Conservation (phyloP, 2,329 filamentous ascomycete genomes). For the Alternaria rosae region DNA sequence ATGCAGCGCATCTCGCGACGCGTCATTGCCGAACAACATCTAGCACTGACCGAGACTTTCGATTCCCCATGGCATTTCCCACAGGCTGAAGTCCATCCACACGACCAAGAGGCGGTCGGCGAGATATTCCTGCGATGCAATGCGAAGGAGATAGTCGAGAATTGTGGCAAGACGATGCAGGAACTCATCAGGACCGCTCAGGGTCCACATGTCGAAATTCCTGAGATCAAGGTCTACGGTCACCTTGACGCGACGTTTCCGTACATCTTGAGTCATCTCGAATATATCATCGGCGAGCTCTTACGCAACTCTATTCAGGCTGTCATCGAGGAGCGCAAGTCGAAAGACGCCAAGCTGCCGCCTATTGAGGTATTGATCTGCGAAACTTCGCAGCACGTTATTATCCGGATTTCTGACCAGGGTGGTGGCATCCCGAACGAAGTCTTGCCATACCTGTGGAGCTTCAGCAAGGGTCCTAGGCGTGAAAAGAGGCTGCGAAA, state of each 20-base stretch:
- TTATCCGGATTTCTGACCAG: conserved; percentile 93
- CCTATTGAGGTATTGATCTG: conserved; percentile 95
- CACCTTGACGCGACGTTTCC: conserved; percentile 92
- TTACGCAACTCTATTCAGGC: conserved; percentile 95
- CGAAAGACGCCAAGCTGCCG: conserved; percentile 63
- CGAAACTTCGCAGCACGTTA: conserved; percentile 92
- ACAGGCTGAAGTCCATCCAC: conserved; percentile 67
- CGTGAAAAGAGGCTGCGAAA: conserved; percentile 82
- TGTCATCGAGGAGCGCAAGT: conserved; percentile 75
- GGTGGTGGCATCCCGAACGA: conserved; percentile 90
- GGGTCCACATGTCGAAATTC: conserved; percentile 73
- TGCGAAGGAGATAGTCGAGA: conserved; percentile 85
- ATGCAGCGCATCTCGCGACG: conserved; percentile 85
- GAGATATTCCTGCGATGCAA: conserved; percentile 95
- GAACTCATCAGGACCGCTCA: conserved; percentile 78
- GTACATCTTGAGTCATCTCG: conserved; percentile 93
- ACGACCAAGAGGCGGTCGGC: conserved; percentile 83
- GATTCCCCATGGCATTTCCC: conserved; percentile 90
- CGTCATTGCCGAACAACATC: conserved; percentile 96
- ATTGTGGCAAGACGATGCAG: conserved; percentile 78
- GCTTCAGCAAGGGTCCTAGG: conserved; percentile 91
- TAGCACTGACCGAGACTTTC: conserved; percentile 93
- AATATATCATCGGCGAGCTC: conserved; percentile 96
- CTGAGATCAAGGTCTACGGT: conserved; percentile 82
- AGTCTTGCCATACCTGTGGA: conserved; percentile 90